Percentiles rank a stretch among this genome's conserved stretches.
These are phyloP conservation scores for Zygoascus bituminiphila DNA, from an alignment of 805 yeast genomes.

Conservation along the genomic window DNA sequence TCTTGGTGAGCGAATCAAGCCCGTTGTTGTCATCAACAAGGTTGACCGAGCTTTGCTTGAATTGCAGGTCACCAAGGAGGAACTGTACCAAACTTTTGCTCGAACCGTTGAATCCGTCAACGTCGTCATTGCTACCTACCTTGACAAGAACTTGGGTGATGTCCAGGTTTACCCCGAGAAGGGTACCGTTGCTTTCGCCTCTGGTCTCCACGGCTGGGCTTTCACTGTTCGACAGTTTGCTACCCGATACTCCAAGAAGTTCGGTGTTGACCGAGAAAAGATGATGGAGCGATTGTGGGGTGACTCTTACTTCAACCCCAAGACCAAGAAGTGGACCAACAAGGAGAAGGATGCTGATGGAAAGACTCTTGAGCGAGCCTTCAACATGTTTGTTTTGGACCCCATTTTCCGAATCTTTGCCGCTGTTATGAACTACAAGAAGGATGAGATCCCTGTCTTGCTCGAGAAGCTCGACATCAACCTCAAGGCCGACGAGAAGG, in stretches of 20 bases:
- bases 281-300: conserved; percentile 99
- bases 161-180: conserved; percentile 97
- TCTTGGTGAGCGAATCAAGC: conserved; percentile 98
- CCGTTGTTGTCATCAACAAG: conserved; percentile 97
- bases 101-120: conserved; percentile 99
- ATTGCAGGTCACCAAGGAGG: conserved; percentile 98
- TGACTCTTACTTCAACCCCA: conserved; percentile 99
- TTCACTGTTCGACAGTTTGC: conserved; percentile 99
- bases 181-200: conserved; percentile 99
- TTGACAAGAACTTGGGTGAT: conserved; percentile 87
- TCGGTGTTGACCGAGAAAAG: conserved; percentile 96
- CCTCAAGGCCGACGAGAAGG: conserved; percentile 96
- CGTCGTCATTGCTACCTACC: conserved; percentile 94
- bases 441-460: conserved; percentile 88
- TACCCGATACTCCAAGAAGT: conserved; percentile 95
- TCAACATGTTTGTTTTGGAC: conserved; percentile 98
- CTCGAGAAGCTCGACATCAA: conserved; percentile 87
- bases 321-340: conserved; percentile 99
- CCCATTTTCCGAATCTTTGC: conserved; percentile 97
- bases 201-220: conserved; percentile 99
- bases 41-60: conserved; percentile 99
- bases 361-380: conserved; percentile 94
- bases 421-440: conserved; percentile 98
- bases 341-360: conserved; percentile 93
- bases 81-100: conserved; percentile 93